Conservation (phyloP, 1,284 basidiomycete genomes). For the Blastosporella zonata region DNA sequence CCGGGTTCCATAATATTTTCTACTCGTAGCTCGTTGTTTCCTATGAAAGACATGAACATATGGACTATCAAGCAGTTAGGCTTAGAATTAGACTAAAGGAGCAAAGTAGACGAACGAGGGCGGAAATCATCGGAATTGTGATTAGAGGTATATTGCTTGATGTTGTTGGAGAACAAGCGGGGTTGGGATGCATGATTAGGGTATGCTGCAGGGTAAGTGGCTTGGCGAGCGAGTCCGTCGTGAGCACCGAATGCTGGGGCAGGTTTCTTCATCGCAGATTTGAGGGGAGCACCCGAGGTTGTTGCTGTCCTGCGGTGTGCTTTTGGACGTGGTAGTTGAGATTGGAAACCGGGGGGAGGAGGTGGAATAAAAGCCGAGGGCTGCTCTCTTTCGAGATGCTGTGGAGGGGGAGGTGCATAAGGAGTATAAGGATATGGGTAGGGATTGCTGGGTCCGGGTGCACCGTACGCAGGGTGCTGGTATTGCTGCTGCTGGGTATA, state of each 20-base stretch:
- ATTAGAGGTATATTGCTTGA: slow-evolving; percentile 13
- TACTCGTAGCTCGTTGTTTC: slow-evolving; percentile 43
- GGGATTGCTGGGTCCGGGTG: slow-evolving; percentile 26
- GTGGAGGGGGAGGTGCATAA: slow-evolving; percentile 17
- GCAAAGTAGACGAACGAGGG: slow-evolving; percentile 21
- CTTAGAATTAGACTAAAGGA: slow-evolving; percentile 6
- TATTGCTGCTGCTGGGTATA: slow-evolving; percentile 28
- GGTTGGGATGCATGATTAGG: slow-evolving; percentile 22
- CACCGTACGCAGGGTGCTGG: slow-evolving; percentile 27
- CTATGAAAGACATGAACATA: slow-evolving; percentile 55
- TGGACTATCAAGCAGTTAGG: slow-evolving; percentile 38
- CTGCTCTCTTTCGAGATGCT: slow-evolving; percentile 15
- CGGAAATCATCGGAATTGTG: slow-evolving; percentile 22
- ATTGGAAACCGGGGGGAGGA: slow-evolving; percentile 5
- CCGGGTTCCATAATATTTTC: slow-evolving; percentile 43
- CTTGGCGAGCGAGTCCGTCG: slow-evolving; percentile 16
- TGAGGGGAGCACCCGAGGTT: slow-evolving; percentile 34
- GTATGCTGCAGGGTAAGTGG: slow-evolving; percentile 17
- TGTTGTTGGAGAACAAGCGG: slow-evolving; percentile 29
- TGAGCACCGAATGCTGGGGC: slow-evolving; percentile 20
- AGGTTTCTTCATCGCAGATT: slow-evolving; percentile 58
- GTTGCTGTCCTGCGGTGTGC: slow-evolving; percentile 25
- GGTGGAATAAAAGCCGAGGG: slow-evolving; percentile 18
- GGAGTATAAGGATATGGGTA: slow-evolving; percentile 31
- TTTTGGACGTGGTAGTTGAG: slow-evolving; percentile 16